These are phyloP conservation scores for Nitzschia sp. DNA, from an alignment of 108 stramenopile species.

Conservation along the genomic window DNA sequence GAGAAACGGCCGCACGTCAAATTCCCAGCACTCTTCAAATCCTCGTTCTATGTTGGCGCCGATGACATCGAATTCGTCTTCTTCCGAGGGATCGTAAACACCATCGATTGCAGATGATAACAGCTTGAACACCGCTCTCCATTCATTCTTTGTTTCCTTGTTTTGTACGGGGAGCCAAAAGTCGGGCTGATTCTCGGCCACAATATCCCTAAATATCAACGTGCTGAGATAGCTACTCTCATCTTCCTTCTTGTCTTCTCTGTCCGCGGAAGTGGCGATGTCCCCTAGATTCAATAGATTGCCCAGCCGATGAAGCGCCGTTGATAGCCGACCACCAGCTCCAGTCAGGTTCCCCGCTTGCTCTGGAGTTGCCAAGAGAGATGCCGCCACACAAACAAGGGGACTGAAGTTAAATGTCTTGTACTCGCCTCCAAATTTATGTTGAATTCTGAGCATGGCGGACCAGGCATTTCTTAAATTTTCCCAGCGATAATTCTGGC, in stretches of 20 bases:
- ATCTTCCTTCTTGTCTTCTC: slow-evolving; percentile 15
- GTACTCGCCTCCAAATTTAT: slow-evolving; percentile 12
- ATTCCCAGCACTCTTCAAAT: slow-evolving; percentile 61
- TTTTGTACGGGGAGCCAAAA: slow-evolving; percentile 45
- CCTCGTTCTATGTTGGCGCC: slow-evolving; percentile 13
- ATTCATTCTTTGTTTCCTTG: slow-evolving; percentile 46
- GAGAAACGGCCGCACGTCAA: slow-evolving; percentile 71
- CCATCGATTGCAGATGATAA: slow-evolving; percentile 52
- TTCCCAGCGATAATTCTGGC: slow-evolving; percentile 69
- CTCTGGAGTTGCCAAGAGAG: slow-evolving; percentile 36
- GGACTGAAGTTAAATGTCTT: slow-evolving; percentile 57
- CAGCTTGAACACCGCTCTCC: slow-evolving; percentile 51
- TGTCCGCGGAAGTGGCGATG: slow-evolving; percentile 14
- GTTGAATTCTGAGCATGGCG: slow-evolving; percentile 38
- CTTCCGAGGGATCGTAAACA: slow-evolving; percentile 34
- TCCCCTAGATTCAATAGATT: slow-evolving; percentile 64
- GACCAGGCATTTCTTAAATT: slow-evolving; percentile 67
- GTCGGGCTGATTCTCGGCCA: slow-evolving; percentile 45
- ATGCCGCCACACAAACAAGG: slow-evolving; percentile 56
- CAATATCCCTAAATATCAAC: slow-evolving; percentile 32
- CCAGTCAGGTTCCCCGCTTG: slow-evolving; percentile 24
- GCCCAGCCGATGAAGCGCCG: slow-evolving; percentile 65
- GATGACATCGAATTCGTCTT: slow-evolving; percentile 34
- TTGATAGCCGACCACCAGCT: slow-evolving; percentile 29
- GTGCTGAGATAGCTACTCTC: slow-evolving; percentile 22